Evolutionary conservation across 352 stramenopile species (phyloP).

Genomic region (Phytophthora capsici): DNA sequence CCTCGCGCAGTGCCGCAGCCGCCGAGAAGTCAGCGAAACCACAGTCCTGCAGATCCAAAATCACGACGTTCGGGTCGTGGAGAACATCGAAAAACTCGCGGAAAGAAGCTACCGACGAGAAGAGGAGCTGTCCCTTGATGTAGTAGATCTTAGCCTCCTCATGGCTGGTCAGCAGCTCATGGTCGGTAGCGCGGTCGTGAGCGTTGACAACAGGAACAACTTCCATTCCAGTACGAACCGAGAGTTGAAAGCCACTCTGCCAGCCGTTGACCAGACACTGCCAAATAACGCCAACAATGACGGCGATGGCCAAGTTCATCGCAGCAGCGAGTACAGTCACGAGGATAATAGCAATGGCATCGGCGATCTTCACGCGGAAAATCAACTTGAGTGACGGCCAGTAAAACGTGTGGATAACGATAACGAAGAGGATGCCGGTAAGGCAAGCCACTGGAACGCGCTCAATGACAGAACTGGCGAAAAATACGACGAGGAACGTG

Average conservation of each 20-base stretch:
- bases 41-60: conserved; percentile 81
- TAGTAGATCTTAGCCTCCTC: conserved; percentile 76
- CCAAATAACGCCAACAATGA: conserved; percentile 87
- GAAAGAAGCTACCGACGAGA: conserved; percentile 81
- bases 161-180: conserved; percentile 42
- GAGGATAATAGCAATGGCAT: conserved; percentile 82
- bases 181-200: conserved; percentile 30
- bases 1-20: conserved; percentile 79
- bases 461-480: conserved; percentile 84
- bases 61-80: conserved; percentile 65
- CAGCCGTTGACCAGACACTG: conserved; percentile 85
- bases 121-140: conserved; percentile 78
- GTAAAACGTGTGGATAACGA: conserved; percentile 91
- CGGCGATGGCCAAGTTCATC: conserved; percentile 89
- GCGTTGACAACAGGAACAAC: conserved; percentile 39
- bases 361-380: conserved; percentile 69
- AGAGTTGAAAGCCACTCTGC: conserved; percentile 65
- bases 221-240: conserved; percentile 42
- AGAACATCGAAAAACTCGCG: conserved; percentile 77
- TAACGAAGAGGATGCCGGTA: conserved; percentile 89
- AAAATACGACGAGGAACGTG: conserved; percentile 83
- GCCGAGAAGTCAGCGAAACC: conserved; percentile 88
- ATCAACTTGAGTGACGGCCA: conserved; percentile 89
- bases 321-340: conserved; percentile 85
- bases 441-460: conserved; percentile 86